Percentiles rank a stretch among this genome's conserved stretches.
phyloP scores from a whole-genome alignment of 2,329 filamentous ascomycete genomes.

The Arthrobotrys musiformis region DNA sequence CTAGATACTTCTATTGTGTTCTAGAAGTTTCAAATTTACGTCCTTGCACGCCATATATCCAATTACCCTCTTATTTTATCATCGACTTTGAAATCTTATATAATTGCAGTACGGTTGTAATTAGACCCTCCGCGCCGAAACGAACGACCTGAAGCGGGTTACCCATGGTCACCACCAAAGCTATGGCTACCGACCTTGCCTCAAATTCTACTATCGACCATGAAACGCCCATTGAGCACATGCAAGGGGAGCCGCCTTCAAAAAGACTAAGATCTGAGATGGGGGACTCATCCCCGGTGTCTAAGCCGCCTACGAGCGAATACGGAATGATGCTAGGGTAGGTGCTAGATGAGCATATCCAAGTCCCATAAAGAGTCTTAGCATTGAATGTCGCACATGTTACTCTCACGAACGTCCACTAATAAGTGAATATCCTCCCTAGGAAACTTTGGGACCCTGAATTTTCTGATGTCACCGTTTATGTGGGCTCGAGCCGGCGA shows the following conservation, averaged over 20 bases:
- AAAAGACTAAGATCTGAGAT: not conserved
- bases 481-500: constrained; percentile 17
- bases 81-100: too few species aligned
- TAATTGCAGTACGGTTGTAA: too few species aligned
- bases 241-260: not conserved
- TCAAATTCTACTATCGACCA: too few species aligned
- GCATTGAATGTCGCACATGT: not conserved
- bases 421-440: not conserved
- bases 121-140: too few species aligned
- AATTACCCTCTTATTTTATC: too few species aligned
- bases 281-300: not conserved
- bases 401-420: not conserved
- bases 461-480: constrained; percentile 46
- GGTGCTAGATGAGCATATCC: too few species aligned
- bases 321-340: not conserved
- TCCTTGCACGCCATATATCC: too few species aligned
- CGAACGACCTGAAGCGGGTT: too few species aligned
- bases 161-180: too few species aligned
- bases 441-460: constrained; percentile 28
- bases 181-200: not conserved
- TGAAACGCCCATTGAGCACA: not conserved
- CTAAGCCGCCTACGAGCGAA: not conserved
- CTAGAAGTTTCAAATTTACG: too few species aligned
- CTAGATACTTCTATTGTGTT: too few species aligned
- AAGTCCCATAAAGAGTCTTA: not conserved